Evolutionary conservation across 2,329 filamentous ascomycete species (phyloP).

Genomic region (Claviceps sp.): DNA sequence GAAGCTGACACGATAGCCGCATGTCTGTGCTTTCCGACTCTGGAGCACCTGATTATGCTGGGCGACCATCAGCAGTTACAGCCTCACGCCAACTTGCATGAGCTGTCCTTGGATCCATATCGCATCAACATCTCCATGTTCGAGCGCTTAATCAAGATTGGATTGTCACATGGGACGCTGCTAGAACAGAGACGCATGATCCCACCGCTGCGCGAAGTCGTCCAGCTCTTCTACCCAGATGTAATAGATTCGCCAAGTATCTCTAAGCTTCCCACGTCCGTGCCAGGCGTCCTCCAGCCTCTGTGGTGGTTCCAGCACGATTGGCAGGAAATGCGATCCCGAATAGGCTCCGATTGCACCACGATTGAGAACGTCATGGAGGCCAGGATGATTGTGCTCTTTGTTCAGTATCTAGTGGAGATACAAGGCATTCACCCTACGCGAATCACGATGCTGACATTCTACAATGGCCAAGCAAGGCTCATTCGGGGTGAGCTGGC

Average conservation of each 20-base stretch:
- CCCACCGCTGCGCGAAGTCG: conserved; percentile 28
- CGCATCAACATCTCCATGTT: conserved; percentile 65
- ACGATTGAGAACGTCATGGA: conserved; percentile 53
- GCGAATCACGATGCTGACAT: conserved; percentile 70
- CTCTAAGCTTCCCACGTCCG: conserved; percentile 18
- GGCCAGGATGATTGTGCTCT: conserved; percentile 60
- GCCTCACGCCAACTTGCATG: conserved; percentile 50
- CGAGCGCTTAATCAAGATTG: conserved; percentile 57
- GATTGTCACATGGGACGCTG: conserved; percentile 50
- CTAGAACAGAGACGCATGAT: conserved; percentile 51
- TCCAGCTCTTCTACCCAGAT: conserved; percentile 33
- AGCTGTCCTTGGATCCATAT: conserved; percentile 47
- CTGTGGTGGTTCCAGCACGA: conserved; percentile 34
- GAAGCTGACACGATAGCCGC: conserved; percentile 46
- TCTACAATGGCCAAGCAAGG: conserved; percentile 75
- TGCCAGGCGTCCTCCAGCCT: conserved; percentile 28
- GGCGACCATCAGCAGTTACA: conserved; percentile 73
- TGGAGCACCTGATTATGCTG: conserved; percentile 44
- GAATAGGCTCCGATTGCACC: conserved; percentile 52
- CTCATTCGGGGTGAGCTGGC: conserved; percentile 39
- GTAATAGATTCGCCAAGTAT: conserved; percentile 28
- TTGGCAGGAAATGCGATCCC: conserved; percentile 27
- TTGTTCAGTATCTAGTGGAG: conserved; percentile 57
- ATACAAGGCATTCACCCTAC: conserved; percentile 35
- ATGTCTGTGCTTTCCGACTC: conserved; percentile 27